Conservation (phyloP, 2,329 filamentous ascomycete genomes). For the Pseudopyricularia javanii region DNA sequence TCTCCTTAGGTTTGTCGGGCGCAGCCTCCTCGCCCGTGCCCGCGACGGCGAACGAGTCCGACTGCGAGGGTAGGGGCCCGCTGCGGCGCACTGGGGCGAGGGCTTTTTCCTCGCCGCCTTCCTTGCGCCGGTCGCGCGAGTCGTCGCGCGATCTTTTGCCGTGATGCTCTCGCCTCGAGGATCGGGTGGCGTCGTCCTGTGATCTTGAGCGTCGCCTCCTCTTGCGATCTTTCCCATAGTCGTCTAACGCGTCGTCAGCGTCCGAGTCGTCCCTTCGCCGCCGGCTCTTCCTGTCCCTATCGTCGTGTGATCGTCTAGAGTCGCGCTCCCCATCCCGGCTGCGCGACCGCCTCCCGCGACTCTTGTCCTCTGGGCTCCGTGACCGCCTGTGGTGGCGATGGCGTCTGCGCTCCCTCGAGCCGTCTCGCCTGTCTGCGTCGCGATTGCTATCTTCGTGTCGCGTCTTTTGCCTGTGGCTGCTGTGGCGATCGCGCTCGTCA, state of each 20-base stretch:
- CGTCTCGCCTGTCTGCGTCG: constrained; percentile 7
- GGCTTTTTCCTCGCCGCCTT: not conserved
- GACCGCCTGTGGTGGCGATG: not conserved
- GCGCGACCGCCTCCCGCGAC: not conserved
- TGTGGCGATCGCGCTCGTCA: constrained; percentile 8
- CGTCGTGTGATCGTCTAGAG: constrained; percentile 1
- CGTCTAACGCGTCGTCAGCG: not conserved
- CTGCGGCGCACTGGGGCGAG: constrained; percentile 15
- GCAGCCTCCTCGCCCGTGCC: constrained; percentile 17
- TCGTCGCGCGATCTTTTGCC: constrained; percentile 1
- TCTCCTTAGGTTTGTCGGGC: constrained; percentile 55
- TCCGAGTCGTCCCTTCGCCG: not conserved
- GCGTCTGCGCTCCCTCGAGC: constrained; percentile 4
- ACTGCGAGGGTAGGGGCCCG: constrained; percentile 48
- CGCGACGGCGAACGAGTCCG: constrained; percentile 43
- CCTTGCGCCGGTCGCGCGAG: not conserved
- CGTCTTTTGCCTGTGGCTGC: constrained; percentile 9
- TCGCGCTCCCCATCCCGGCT: constrained; percentile 1
- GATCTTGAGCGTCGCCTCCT: constrained; percentile 4
- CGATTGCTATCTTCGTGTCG: constrained; percentile 18
- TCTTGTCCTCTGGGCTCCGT: not conserved
- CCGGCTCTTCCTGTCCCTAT: not conserved
- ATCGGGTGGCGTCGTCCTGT: not conserved
- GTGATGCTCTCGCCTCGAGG: not conserved
- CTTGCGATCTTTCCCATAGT: not conserved